Evolutionary conservation across 805 yeast genomes (phyloP).

Genomic region (Candida insectalens): DNA sequence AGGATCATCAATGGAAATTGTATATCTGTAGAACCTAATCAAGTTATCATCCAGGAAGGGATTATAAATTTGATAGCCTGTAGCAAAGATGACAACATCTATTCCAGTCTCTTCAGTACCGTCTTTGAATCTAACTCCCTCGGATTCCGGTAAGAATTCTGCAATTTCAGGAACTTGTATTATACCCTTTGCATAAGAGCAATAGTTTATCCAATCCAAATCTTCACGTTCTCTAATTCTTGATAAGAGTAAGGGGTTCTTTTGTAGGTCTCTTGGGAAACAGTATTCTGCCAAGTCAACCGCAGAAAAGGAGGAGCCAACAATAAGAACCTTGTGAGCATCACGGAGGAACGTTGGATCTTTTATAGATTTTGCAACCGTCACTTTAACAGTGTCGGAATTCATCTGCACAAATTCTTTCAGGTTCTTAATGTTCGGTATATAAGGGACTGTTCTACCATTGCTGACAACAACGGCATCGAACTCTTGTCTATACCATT

Average conservation of each 20-base stretch:
- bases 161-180: slow-evolving; percentile 10
- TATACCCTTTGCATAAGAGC: slow-evolving; percentile 10
- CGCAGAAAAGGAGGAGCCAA: slow-evolving; percentile 33
- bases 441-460: slow-evolving; percentile 52
- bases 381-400: slow-evolving; percentile 32
- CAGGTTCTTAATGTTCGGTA: slow-evolving; percentile 36
- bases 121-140: slow-evolving; percentile 21
- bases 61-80: slow-evolving; percentile 40
- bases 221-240: slow-evolving; percentile 5
- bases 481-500: slow-evolving; percentile 37
- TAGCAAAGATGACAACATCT: slow-evolving; percentile 37
- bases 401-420: slow-evolving; percentile 13
- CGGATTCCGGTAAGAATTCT: slow-evolving; percentile 9
- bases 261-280: slow-evolving; percentile 15
- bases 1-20: slow-evolving; percentile 34
- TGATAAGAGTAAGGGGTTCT: slow-evolving; percentile 14
- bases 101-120: slow-evolving; percentile 22
- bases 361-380: slow-evolving; percentile 48
- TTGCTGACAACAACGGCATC: slow-evolving; percentile 57
- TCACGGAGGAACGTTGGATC: slow-evolving; percentile 30
- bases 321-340: slow-evolving; percentile 29
- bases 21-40: slow-evolving; percentile 21
- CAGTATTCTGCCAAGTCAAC: slow-evolving; percentile 31
- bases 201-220: slow-evolving; percentile 6
- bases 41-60: slow-evolving; percentile 26